Evolutionary conservation across 306 rosid genomes (phyloP).

Genomic region (Malus sieversii): DNA sequence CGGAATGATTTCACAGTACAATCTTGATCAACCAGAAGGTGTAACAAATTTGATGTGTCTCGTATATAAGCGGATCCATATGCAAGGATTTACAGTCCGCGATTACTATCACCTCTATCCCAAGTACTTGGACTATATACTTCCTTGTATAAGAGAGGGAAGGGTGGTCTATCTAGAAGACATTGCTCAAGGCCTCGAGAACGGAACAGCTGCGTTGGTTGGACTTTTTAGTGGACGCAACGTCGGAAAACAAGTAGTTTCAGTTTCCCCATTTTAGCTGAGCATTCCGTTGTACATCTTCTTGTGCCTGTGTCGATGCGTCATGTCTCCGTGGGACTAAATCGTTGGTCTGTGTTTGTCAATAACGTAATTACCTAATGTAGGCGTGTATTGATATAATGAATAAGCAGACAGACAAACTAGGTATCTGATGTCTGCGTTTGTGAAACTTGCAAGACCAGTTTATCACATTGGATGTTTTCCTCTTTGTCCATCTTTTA

Average conservation of each 20-base stretch:
- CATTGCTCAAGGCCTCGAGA: slow-evolving; percentile 11
- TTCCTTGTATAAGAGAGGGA: slow-evolving; percentile 8
- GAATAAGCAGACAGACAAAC: too few relatives aligned
- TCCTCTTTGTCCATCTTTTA: too few relatives aligned
- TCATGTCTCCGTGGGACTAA: background rate
- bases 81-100: background rate
- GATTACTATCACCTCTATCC: slow-evolving; percentile 9
- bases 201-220: background rate
- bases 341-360: background rate
- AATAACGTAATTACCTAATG: background rate
- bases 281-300: background rate
- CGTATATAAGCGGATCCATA: background rate
- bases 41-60: slow-evolving; percentile 3
- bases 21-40: slow-evolving; percentile 1
- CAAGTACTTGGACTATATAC: slow-evolving; percentile 2
- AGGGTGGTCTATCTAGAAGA: slow-evolving; percentile 5
- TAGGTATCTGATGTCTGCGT: too few relatives aligned
- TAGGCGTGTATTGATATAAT: background rate
- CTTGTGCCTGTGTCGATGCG: background rate
- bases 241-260: slow-evolving; percentile 24
- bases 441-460: too few relatives aligned
- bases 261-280: background rate
- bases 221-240: slow-evolving; percentile 6
- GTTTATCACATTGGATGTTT: too few relatives aligned
- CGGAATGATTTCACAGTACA: slow-evolving; percentile 13